phyloP scores from a whole-genome alignment of 108 stramenopile species.

The Skeletonema grethae region DNA sequence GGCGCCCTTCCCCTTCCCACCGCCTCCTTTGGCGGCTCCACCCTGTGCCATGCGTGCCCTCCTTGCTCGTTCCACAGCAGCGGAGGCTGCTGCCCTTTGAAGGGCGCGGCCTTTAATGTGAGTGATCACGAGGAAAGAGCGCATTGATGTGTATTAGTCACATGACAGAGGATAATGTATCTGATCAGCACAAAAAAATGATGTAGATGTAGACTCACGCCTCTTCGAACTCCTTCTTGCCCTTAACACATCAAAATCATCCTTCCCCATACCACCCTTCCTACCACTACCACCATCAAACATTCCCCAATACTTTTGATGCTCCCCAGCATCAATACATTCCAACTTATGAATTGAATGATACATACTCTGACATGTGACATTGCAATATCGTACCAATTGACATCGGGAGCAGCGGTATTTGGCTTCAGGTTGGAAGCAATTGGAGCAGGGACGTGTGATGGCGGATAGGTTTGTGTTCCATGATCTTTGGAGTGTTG shows the following conservation, averaged over 20 bases:
- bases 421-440: not conserved
- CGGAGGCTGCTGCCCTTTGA: constrained; percentile 1
- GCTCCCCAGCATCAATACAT: constrained; percentile 1
- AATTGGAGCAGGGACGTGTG: not conserved
- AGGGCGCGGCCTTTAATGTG: not conserved
- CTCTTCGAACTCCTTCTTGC: constrained; percentile 7
- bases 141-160: not conserved
- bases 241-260: constrained; percentile 1
- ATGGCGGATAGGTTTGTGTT: not conserved
- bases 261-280: not conserved
- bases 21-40: not conserved
- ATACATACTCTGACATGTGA: not conserved
- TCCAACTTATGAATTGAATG: constrained; percentile 5
- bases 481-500: constrained; percentile 2
- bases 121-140: not conserved
- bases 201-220: not conserved
- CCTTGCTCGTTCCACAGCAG: constrained; percentile 6
- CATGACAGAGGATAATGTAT: not conserved
- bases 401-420: constrained; percentile 4
- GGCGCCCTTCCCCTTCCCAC: constrained; percentile 3
- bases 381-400: constrained; percentile 8
- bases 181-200: no score
- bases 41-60: constrained; percentile 4
- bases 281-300: not conserved
- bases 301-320: constrained; percentile 7